A percentile compares a stretch with the other conserved stretches of the same genome.
These are phyloP conservation scores for Neurospora sublineolata DNA, from an alignment of 495 filamentous ascomycete genomes.

Conservation along the genomic window DNA sequence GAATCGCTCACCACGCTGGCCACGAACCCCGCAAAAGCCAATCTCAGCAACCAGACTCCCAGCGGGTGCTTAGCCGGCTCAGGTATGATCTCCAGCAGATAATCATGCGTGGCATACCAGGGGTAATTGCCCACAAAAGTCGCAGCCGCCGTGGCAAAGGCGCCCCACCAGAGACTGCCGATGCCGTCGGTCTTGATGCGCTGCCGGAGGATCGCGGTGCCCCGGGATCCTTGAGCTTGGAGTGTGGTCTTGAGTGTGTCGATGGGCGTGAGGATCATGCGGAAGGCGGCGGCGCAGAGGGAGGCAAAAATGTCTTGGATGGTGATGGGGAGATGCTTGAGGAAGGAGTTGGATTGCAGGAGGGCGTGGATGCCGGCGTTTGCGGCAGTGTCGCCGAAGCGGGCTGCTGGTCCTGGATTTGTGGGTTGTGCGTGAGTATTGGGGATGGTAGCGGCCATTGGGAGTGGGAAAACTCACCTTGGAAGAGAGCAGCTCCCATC, in stretches of 20 bases:
- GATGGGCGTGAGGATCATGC: slow-evolving; percentile 24
- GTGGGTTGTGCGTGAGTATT: not conserved
- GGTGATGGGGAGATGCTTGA: slow-evolving; percentile 18
- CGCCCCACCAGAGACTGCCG: slow-evolving; percentile 25
- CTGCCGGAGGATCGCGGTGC: slow-evolving; percentile 19
- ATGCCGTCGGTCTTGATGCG: slow-evolving; percentile 23
- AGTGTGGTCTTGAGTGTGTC: slow-evolving; percentile 27
- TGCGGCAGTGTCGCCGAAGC: slow-evolving; percentile 27
- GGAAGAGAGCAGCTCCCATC: slow-evolving; percentile 22
- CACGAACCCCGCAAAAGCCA: slow-evolving; percentile 24
- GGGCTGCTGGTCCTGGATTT: slow-evolving; percentile 17
- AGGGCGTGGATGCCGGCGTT: slow-evolving; percentile 26
- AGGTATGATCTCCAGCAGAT: slow-evolving; percentile 10
- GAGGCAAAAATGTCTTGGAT: slow-evolving; percentile 23
- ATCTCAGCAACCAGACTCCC: slow-evolving; percentile 18
- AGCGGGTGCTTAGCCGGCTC: slow-evolving; percentile 17
- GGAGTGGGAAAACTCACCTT: slow-evolving; percentile 9
- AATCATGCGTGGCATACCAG: slow-evolving; percentile 26
- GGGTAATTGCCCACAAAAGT: slow-evolving; percentile 27
- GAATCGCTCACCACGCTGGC: slow-evolving; percentile 22
- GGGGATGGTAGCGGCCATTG: not conserved
- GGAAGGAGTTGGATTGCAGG: slow-evolving; percentile 20
- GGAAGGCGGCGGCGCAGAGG: slow-evolving; percentile 20
- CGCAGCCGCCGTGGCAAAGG: slow-evolving; percentile 22
- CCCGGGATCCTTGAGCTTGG: slow-evolving; percentile 19